Conservation (phyloP, 2,329 filamentous ascomycete species). For the Cladophialophora exuberans region DNA sequence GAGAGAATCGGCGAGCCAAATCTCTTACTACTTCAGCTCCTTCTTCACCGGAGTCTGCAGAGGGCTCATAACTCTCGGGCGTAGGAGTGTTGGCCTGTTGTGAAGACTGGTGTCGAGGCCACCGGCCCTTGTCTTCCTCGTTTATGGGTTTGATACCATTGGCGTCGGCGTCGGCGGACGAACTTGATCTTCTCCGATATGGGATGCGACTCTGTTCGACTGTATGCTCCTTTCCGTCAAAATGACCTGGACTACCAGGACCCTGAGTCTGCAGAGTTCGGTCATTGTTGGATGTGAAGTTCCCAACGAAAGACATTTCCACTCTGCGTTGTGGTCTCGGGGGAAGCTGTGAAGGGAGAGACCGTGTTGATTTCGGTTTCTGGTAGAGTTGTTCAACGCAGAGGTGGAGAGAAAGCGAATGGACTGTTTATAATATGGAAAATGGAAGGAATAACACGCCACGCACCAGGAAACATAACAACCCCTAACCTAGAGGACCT, state of each 20-base stretch:
- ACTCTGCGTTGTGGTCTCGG: not conserved
- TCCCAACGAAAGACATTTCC: conserved; percentile 27
- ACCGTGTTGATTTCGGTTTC: not conserved
- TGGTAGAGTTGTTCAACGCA: not conserved
- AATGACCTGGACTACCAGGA: conserved; percentile 4
- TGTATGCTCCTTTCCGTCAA: conserved; percentile 2
- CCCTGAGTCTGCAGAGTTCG: conserved; percentile 13
- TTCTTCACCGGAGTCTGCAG: conserved; percentile 23
- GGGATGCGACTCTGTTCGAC: conserved; percentile 3
- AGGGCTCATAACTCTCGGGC: conserved; percentile 18
- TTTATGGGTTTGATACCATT: not conserved
- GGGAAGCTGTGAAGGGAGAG: not conserved
- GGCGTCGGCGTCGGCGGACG: not conserved
- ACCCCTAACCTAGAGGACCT: not conserved
- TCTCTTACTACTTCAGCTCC: conserved; percentile 24
- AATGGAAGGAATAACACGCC: not conserved
- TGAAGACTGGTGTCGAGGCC: not conserved
- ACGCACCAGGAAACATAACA: not conserved
- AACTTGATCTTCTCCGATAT: not conserved
- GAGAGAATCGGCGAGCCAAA: conserved; percentile 32
- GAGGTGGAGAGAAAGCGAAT: not conserved
- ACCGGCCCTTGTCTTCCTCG: not conserved
- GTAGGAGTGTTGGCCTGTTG: not conserved
- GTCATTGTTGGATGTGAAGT: conserved; percentile 23
- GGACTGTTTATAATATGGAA: not conserved